These are phyloP conservation scores for Starmerella stigmatis DNA, from an alignment of 805 yeast species.

Conservation along the genomic window DNA sequence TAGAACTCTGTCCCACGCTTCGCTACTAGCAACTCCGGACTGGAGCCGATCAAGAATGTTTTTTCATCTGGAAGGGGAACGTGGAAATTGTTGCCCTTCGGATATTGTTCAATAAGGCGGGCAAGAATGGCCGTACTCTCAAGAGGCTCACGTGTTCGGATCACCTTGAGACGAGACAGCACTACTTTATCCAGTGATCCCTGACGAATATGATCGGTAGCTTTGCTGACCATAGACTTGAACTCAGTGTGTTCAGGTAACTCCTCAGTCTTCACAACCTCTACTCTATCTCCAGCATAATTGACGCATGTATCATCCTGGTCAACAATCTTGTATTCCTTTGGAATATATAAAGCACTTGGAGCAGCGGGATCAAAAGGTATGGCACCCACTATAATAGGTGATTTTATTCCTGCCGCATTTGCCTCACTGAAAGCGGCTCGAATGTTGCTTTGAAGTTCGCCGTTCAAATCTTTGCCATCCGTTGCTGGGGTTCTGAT, in stretches of 20 bases:
- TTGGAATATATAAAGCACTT: slow-evolving; percentile 11
- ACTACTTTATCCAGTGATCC: slow-evolving; percentile 15
- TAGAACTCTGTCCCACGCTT: slow-evolving; percentile 7
- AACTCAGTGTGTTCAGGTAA: slow-evolving; percentile 12
- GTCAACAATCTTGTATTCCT: slow-evolving; percentile 2
- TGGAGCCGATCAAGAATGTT: slow-evolving; percentile 10
- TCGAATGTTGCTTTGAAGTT: slow-evolving; percentile 3
- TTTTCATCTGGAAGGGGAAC: slow-evolving; percentile 12
- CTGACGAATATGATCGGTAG: slow-evolving; percentile 7
- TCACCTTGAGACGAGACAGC: slow-evolving; percentile 10
- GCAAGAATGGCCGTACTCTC: slow-evolving; percentile 1
- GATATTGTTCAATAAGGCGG: slow-evolving; percentile 8
- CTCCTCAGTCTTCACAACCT: too few relatives aligned
- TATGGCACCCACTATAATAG: slow-evolving; percentile 16
- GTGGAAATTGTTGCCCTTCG: slow-evolving; percentile 16
- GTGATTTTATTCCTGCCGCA: slow-evolving; percentile 12
- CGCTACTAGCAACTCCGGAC: slow-evolving; percentile 17
- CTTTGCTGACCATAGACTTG: slow-evolving; percentile 8
- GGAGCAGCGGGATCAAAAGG: slow-evolving; percentile 15
- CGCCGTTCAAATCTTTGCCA: slow-evolving; percentile 11
- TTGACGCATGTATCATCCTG: neutral
- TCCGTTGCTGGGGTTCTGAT: slow-evolving; percentile 11
- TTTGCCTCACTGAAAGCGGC: slow-evolving; percentile 6
- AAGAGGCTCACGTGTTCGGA: slow-evolving; percentile 3
- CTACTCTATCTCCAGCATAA: neutral